phyloP scores from a whole-genome alignment of 768 basidiomycete genomes.

The Termitomyces sp. region DNA sequence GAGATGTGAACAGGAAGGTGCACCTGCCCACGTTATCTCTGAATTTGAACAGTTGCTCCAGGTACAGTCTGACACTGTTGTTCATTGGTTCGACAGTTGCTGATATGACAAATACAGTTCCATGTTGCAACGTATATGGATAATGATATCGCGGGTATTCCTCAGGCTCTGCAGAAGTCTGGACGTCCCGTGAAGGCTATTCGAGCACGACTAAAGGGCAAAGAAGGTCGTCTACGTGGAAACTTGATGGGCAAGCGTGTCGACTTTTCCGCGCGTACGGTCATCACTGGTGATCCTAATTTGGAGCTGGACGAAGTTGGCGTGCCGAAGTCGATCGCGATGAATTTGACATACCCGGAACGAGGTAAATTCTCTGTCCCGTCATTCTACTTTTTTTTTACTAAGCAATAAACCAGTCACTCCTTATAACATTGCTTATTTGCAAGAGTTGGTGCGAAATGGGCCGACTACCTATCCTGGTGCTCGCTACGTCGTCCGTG shows the following conservation, averaged over 20 bases:
- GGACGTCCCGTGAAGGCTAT: conserved; percentile 98
- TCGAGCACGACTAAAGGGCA: conserved; percentile 95
- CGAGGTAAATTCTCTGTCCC: conserved; percentile 52
- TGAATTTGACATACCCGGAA: conserved; percentile 97
- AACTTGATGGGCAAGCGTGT: conserved; percentile 99
- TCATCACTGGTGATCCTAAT: conserved; percentile 99
- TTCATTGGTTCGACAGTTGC: not conserved
- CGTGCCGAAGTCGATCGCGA: conserved; percentile 90
- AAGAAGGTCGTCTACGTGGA: conserved; percentile 95
- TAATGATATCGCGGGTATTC: conserved; percentile 97
- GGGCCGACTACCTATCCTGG: conserved; percentile 95
- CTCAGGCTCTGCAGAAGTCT: conserved; percentile 95
- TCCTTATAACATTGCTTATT: conserved; percentile 91
- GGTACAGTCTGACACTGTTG: conserved; percentile 32
- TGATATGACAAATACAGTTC: conserved; percentile 48
- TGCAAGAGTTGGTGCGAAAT: conserved; percentile 92
- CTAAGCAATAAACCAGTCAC: conserved; percentile 56
- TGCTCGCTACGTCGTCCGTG: conserved; percentile 93
- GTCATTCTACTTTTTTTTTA: not conserved
- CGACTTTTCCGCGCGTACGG: conserved; percentile 97
- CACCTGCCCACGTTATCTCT: conserved; percentile 90
- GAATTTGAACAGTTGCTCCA: conserved; percentile 96
- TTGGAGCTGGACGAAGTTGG: conserved; percentile 95
- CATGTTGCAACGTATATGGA: conserved; percentile 99
- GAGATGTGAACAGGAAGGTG: conserved; percentile 92